Evolutionary conservation across 2,329 filamentous ascomycete species (phyloP).

Genomic region (Stachybotrys elegans): DNA sequence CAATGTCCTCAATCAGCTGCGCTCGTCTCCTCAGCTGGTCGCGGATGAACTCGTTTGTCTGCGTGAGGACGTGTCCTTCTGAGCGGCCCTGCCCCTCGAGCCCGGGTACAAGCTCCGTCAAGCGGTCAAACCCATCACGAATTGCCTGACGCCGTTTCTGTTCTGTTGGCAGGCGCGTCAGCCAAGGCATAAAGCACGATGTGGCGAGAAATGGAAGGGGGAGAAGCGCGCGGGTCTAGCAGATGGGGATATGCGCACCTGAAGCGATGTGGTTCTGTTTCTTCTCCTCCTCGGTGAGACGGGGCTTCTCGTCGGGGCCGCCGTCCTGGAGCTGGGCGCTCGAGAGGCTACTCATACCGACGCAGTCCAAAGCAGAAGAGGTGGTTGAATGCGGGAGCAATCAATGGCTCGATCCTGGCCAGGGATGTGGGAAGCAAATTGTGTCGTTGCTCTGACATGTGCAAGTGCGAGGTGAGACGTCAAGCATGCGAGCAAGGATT

Average conservation of each 20-base stretch:
- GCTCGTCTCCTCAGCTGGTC: constrained; percentile 55
- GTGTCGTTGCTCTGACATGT: constrained; percentile 8
- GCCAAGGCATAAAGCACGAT: too few species aligned
- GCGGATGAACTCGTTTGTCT: constrained; percentile 61
- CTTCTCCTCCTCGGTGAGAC: constrained; percentile 49
- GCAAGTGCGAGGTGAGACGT: neutral
- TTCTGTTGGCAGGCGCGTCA: constrained; percentile 25
- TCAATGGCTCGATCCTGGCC: too few species aligned
- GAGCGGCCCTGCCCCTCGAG: constrained; percentile 79
- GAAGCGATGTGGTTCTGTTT: constrained; percentile 52
- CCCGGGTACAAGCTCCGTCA: constrained; percentile 76
- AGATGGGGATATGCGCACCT: constrained; percentile 27
- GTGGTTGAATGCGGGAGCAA: too few species aligned
- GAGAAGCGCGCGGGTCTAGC: neutral
- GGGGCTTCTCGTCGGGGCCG: constrained; percentile 41
- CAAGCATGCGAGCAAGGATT: constrained; percentile 17
- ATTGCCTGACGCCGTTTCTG: constrained; percentile 57
- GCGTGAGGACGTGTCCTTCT: constrained; percentile 76
- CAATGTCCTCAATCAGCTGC: constrained; percentile 52
- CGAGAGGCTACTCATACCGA: constrained; percentile 1
- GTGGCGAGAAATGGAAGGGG: too few species aligned
- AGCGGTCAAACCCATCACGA: constrained; percentile 74
- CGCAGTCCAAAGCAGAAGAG: too few species aligned
- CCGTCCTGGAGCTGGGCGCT: neutral
- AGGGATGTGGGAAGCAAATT: neutral